Percentiles rank a stretch among this genome's conserved stretches.
phyloP scores from a whole-genome alignment of 305 asterid species.

The Solanum aculeatissimum region DNA sequence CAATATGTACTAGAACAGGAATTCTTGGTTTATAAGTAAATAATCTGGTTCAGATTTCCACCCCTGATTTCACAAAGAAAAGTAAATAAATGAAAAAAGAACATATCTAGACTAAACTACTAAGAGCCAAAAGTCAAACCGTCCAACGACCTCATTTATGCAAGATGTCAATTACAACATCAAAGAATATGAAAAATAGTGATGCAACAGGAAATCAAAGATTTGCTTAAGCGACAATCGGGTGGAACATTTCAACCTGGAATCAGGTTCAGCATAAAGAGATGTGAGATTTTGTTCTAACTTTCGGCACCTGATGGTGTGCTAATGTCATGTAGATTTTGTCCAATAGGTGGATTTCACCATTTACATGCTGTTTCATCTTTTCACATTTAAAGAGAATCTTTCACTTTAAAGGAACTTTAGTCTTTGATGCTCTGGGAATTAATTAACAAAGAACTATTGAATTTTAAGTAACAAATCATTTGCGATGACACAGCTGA shows the following conservation, averaged over 20 bases:
- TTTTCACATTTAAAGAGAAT: neutral
- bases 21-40: neutral
- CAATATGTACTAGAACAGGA: neutral
- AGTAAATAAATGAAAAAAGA: neutral
- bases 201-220: neutral
- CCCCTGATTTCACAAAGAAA: neutral
- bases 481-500: neutral
- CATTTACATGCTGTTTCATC: neutral
- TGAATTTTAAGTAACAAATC: neutral
- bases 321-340: neutral
- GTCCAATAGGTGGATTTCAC: neutral
- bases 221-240: neutral
- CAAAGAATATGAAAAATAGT: neutral
- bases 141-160: neutral
- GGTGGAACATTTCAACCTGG: neutral
- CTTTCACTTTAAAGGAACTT: neutral
- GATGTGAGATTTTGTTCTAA: neutral
- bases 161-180: neutral
- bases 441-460: neutral
- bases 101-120: neutral
- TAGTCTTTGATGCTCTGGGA: neutral
- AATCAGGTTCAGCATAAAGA: neutral
- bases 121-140: neutral
- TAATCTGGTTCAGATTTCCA: neutral
- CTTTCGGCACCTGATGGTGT: neutral